phyloP scores from a whole-genome alignment of 1,284 basidiomycete genomes.

The Trametes pubescens region DNA sequence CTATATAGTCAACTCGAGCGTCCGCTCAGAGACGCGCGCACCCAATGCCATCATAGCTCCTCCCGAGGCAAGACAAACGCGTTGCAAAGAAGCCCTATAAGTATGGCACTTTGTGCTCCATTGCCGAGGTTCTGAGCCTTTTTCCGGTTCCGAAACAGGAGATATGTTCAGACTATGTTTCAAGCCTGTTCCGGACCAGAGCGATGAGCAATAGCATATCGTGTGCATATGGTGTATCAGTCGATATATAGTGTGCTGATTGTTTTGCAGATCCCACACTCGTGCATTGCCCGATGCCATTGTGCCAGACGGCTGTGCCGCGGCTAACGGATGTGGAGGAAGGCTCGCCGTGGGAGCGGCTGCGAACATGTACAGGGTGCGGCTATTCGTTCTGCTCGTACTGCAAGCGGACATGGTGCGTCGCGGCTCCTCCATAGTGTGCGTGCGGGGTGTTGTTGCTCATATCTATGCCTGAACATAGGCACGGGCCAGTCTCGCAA shows the following conservation, averaged over 20 bases:
- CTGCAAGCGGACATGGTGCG: slow-evolving; percentile 77
- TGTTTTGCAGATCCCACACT: slow-evolving; percentile 69
- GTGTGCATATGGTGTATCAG: not conserved
- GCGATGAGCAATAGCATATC: no score
- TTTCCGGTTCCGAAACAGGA: no score
- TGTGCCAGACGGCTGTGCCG: slow-evolving; percentile 75
- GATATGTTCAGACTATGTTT: no score
- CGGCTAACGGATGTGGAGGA: slow-evolving; percentile 57
- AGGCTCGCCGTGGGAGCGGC: slow-evolving; percentile 68
- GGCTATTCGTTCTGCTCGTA: slow-evolving; percentile 77
- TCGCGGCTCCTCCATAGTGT: slow-evolving; percentile 11
- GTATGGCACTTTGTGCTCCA: no score
- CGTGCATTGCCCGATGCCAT: slow-evolving; percentile 75
- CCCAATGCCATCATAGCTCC: no score
- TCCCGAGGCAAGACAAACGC: no score
- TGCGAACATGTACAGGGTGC: slow-evolving; percentile 74
- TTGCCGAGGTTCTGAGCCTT: no score
- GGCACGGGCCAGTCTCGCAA: slow-evolving; percentile 77
- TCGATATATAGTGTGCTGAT: slow-evolving; percentile 2
- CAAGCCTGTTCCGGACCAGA: no score
- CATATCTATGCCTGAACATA: slow-evolving; percentile 36
- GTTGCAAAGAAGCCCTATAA: no score
- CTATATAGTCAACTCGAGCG: no score
- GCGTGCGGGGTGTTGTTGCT: slow-evolving; percentile 19
- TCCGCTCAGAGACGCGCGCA: no score